Base-by-base conservation (phyloP, 2,329 filamentous ascomycete species). In the Aschersonia sp. region DNA sequence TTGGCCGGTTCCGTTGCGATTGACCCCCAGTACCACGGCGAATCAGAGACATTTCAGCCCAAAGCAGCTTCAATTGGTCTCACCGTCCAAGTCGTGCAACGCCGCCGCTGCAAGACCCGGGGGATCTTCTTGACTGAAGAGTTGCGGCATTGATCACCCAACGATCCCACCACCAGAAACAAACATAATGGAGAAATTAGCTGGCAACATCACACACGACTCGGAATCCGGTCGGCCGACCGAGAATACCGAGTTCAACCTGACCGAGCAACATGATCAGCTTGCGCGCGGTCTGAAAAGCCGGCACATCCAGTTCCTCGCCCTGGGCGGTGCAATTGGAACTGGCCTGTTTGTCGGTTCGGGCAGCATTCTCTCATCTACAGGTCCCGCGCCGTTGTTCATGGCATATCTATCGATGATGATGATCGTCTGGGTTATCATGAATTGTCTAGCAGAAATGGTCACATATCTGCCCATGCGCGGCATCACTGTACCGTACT, bases 321-420 rank as follows among this genome's bases (percentile, higher is more conserved):
- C 76, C 29, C 64, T 79, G 11, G 62, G 62, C 43, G 73, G 74
- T 51, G 76, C 73, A 29, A 81, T 82, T 52, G 78, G 78, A 48
- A 82, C 78, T 4, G 78, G 78, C 54, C 69, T 82, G 22, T 82
- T 82, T 58, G 70, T 83, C 51, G 76, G 78, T 48, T 78, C 75
- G 39, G 78, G 78, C 30, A 63, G 63, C 49, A 76, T 79, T 46
- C 64, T 82, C 46, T 65, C 71, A 35, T 63, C 65, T 8, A 71
- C 73, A 31, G 79, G 79, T 2, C 79, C 79, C 3, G 82, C 80
- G 5, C 80, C 83, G 0, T 65, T 87, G 12, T 73, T 87, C 59
- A 79, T 88, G 61, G 79, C 76, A 30, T 88, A 86, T 60, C 55
- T 75, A 6, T 67, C 65, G 53, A 75, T 76, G 72, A 75, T 74